Evolutionary conservation across 495 filamentous ascomycete genomes (phyloP).

Genomic region (Hyaloscypha finlandica): DNA sequence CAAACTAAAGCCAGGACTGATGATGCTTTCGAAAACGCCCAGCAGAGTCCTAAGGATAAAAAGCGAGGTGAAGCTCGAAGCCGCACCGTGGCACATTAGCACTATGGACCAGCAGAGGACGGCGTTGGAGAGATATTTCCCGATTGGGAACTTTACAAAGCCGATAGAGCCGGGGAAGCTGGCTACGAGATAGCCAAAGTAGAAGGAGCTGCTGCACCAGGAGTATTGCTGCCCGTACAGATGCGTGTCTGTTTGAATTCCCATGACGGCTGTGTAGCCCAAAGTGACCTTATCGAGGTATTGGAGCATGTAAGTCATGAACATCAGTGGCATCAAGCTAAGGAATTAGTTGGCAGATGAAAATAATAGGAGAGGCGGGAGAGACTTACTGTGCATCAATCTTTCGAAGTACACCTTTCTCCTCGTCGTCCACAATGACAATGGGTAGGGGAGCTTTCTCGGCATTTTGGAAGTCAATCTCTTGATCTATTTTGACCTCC

Average conservation of each 20-base stretch:
- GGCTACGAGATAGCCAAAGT: conserved; percentile 65
- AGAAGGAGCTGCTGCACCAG: conserved; percentile 55
- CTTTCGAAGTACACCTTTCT: conserved; percentile 38
- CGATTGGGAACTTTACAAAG: conserved; percentile 53
- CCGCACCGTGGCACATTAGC: conserved; percentile 55
- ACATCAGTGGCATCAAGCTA: conserved; percentile 54
- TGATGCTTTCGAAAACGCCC: conserved; percentile 61
- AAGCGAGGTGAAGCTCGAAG: conserved; percentile 42
- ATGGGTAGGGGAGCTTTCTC: not conserved
- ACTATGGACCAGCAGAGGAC: conserved; percentile 46
- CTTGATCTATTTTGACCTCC: not conserved
- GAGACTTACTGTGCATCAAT: conserved; percentile 36
- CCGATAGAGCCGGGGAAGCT: conserved; percentile 59
- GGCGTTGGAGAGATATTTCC: conserved; percentile 58
- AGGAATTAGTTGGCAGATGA: not conserved
- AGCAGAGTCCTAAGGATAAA: conserved; percentile 63
- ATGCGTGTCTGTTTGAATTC: conserved; percentile 44
- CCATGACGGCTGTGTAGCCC: conserved; percentile 58
- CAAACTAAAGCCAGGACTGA: conserved; percentile 61
- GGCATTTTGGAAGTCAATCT: not conserved
- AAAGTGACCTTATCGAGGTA: conserved; percentile 59
- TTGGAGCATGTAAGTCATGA: conserved; percentile 55
- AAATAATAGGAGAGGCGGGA: not conserved
- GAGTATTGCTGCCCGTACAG: conserved; percentile 41
- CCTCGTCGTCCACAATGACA: conserved; percentile 21